Percentiles rank a stretch among this genome's conserved stretches.
phyloP scores from a whole-genome alignment of 345 rosid species.

The Hypericum androsaemum region DNA sequence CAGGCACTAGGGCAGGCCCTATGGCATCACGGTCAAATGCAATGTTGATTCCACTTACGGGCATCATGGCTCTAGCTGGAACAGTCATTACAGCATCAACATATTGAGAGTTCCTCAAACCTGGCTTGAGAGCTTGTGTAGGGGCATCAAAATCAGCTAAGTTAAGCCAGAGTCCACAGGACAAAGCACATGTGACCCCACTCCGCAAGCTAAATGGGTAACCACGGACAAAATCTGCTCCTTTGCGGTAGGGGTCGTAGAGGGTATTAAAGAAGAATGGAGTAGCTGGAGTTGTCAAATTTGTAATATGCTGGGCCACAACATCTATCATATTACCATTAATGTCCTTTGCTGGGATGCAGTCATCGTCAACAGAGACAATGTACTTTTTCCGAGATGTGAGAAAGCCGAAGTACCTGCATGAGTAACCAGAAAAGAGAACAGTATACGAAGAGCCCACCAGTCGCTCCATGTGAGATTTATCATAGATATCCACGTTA shows the following conservation, averaged over 20 bases:
- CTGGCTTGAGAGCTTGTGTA: slow-evolving; percentile 90
- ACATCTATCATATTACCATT: slow-evolving; percentile 61
- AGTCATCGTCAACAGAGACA: slow-evolving; percentile 77
- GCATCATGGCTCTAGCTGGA: slow-evolving; percentile 52
- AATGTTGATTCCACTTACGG: slow-evolving; percentile 84
- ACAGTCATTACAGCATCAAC: slow-evolving; percentile 87
- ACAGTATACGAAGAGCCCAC: slow-evolving; percentile 48
- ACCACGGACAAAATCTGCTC: slow-evolving; percentile 95
- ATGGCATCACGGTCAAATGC: slow-evolving; percentile 67
- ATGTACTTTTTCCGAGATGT: slow-evolving; percentile 71
- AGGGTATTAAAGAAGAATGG: slow-evolving; percentile 96
- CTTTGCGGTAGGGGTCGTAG: slow-evolving; percentile 70
- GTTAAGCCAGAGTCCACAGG: slow-evolving; percentile 95
- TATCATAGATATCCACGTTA: slow-evolving; percentile 49
- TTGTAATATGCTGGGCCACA: slow-evolving; percentile 61
- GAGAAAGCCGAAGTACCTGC: slow-evolving; percentile 87
- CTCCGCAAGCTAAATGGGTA: slow-evolving; percentile 85
- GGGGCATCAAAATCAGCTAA: slow-evolving; percentile 92
- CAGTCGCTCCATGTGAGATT: slow-evolving; percentile 52
- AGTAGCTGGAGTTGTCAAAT: slow-evolving; percentile 71
- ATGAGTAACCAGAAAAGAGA: slow-evolving; percentile 74
- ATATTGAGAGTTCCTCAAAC: slow-evolving; percentile 49
- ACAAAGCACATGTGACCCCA: slow-evolving; percentile 72
- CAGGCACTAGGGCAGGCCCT: slow-evolving; percentile 77
- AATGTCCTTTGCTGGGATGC: slow-evolving; percentile 68